These are phyloP conservation scores for Neurospora sp. DNA, from an alignment of 495 filamentous ascomycete genomes.

Conservation along the genomic window DNA sequence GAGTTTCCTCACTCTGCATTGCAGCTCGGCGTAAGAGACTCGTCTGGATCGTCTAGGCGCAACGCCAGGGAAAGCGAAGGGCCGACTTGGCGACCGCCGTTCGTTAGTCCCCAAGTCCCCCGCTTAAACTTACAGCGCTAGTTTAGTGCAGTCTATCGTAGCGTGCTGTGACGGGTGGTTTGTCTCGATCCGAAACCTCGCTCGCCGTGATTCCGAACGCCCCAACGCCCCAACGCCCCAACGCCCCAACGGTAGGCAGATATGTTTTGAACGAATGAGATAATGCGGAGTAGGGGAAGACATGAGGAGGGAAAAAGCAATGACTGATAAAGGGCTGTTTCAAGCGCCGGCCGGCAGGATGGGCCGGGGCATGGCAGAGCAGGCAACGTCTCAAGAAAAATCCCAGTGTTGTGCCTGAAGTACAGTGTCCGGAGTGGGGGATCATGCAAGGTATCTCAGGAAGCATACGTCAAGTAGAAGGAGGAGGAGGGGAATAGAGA, in stretches of 20 bases:
- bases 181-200: background rate
- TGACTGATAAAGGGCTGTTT: background rate
- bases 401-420: background rate
- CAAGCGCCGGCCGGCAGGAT: background rate
- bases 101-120: background rate
- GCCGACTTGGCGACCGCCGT: background rate
- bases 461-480: background rate
- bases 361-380: background rate
- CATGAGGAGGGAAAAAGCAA: background rate
- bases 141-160: background rate
- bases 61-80: background rate
- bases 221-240: background rate
- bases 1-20: background rate
- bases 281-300: background rate
- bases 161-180: background rate
- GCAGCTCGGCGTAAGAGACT: background rate
- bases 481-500: background rate
- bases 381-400: background rate
- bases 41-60: background rate
- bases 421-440: background rate
- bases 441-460: background rate
- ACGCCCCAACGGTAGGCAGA: background rate
- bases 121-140: background rate
- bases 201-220: background rate
- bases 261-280: background rate